phyloP scores from a whole-genome alignment of 2,329 filamentous ascomycete species.

The Alternaria sp. region DNA sequence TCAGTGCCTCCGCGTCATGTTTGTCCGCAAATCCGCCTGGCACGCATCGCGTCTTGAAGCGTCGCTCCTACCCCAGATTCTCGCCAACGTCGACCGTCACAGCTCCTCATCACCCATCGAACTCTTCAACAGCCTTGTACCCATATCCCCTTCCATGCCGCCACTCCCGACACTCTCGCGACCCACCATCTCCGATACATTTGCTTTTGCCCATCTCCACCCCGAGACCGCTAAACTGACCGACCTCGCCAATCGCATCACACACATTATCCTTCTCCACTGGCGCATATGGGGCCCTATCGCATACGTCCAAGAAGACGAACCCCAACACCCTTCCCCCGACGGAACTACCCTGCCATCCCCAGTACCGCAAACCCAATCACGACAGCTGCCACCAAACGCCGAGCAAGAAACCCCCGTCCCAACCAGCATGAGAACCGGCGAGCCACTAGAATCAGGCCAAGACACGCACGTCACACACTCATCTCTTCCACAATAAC shows the following conservation, averaged over 20 bases:
- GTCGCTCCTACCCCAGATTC: conserved; percentile 38
- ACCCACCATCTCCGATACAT: conserved; percentile 38
- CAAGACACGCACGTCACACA: conserved; percentile 4
- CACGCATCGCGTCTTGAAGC: conserved; percentile 45
- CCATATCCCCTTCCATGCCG: conserved; percentile 25
- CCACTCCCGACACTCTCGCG: conserved; percentile 23
- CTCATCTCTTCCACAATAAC: conserved; percentile 9
- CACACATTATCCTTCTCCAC: conserved; percentile 84
- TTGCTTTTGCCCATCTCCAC: conserved; percentile 22
- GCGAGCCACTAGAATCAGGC: background rate
- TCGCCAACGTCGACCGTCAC: conserved; percentile 42
- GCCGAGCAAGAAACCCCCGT: background rate
- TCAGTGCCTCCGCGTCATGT: conserved; percentile 45
- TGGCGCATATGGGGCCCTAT: conserved; percentile 88
- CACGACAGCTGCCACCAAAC: background rate
- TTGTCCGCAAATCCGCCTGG: conserved; percentile 43
- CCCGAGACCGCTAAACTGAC: conserved; percentile 55
- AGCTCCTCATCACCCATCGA: conserved; percentile 52
- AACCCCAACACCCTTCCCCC: background rate
- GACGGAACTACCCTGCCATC: background rate
- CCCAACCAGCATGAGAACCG: background rate
- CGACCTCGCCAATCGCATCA: conserved; percentile 78
- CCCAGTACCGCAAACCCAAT: background rate
- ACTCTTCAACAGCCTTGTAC: conserved; percentile 56
- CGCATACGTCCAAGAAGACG: conserved; percentile 64